Base-by-base conservation (phyloP, 805 yeast genomes). In the Wickerhamiella australiensis region DNA sequence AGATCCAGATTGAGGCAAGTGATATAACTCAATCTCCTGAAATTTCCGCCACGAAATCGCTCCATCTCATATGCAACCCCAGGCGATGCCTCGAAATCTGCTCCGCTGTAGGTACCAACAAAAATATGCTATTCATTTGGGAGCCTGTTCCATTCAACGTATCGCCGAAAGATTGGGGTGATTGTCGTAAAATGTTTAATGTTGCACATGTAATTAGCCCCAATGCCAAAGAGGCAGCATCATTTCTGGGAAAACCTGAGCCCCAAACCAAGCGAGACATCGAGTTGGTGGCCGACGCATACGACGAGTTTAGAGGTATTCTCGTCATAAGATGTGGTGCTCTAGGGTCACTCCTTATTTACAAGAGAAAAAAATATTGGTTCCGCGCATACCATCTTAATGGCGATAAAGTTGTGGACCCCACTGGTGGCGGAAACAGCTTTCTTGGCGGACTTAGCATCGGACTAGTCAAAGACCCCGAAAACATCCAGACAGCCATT, bases 401-500 rank as follows among this genome's bases (percentile, higher is more conserved):
- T 17, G 68, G 65, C 18, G 57, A 59, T 3, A 62, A 63, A 44
- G 87, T 87, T 0, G 69, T 83, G 1, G 97, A 88, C 63, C 94
- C 96, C 2, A 88, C 96, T 0, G 97, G 97, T 0, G 95, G 94
- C 15, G 97, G 97, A 0, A 94, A 88, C 60, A 74, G 95, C 0
- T 87, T 82, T 61, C 76, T 85, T 47, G 96, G 96, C 1, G 94
- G 84, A 0, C 75, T 86, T 50, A 75, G 80, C 8, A 67, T 80
- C 1, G 92, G 79, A 0, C 67, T 74, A 1, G 61, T 79, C 13
- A 33, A 47, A 11, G 43, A 41, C 5, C 46, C 46, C 64, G 69
- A 33, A 68, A 76, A 62, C 70, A 59, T 64, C 1, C 63, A 73
- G 8, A 83, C 81, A 0, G 77, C 80, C 5, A 50, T 56, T 13